Evolutionary conservation across 306 rosid species (phyloP).

Genomic region (Cucumis sativus): DNA sequence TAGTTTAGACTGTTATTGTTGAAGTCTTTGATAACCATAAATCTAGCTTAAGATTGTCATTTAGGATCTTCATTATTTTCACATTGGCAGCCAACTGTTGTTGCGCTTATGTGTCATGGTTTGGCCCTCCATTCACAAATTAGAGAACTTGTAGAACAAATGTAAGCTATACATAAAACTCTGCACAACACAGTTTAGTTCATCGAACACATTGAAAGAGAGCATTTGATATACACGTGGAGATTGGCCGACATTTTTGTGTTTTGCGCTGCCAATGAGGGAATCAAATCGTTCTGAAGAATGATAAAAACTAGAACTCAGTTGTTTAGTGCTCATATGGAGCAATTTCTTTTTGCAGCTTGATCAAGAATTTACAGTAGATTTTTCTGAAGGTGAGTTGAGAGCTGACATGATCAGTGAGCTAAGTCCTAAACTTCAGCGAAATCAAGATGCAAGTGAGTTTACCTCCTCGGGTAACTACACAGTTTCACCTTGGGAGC

Average conservation of each 20-base stretch:
- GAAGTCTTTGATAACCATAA: background rate
- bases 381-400: slow-evolving; percentile 56
- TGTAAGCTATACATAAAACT: background rate
- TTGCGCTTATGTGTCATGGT: background rate
- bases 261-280: background rate
- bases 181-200: background rate
- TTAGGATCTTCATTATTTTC: background rate
- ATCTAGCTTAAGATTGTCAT: background rate
- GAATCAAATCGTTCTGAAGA: background rate
- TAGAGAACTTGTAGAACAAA: background rate
- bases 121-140: background rate
- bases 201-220: background rate
- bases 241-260: background rate
- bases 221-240: background rate
- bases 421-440: slow-evolving; percentile 10
- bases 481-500: slow-evolving; percentile 65
- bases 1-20: background rate
- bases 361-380: slow-evolving; percentile 45
- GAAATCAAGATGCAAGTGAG: slow-evolving; percentile 21
- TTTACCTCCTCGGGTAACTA: slow-evolving; percentile 31
- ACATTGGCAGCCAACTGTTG: background rate
- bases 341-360: slow-evolving; percentile 32
- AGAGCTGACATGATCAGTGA: slow-evolving; percentile 23
- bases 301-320: background rate
- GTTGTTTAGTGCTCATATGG: background rate